A percentile compares a stretch with the other conserved stretches of the same genome.
phyloP scores from a whole-genome alignment of 2,329 filamentous ascomycete species.

The Phialophora expanda region DNA sequence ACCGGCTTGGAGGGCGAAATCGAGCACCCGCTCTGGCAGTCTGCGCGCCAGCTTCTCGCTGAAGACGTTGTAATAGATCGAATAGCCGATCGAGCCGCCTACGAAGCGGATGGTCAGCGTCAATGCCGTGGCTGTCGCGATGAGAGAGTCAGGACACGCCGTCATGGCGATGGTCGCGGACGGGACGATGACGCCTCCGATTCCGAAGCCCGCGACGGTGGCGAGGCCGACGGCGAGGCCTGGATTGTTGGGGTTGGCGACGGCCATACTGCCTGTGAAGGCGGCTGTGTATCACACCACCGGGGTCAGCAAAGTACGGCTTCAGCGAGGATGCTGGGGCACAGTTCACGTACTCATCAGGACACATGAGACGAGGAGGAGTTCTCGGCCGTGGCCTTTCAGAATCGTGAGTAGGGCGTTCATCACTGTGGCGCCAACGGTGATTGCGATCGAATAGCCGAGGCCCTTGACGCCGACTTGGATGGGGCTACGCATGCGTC shows the following conservation, averaged over 20 bases:
- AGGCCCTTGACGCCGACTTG: conserved; percentile 68
- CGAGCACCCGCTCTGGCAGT: conserved; percentile 18
- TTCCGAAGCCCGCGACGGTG: conserved; percentile 66
- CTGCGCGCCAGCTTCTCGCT: conserved; percentile 52
- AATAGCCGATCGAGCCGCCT: conserved; percentile 68
- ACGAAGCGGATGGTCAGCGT: conserved; percentile 72
- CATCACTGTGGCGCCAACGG: conserved; percentile 64
- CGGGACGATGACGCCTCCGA: conserved; percentile 71
- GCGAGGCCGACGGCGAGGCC: conserved; percentile 62
- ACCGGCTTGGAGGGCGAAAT: conserved; percentile 25
- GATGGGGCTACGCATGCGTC: conserved; percentile 62
- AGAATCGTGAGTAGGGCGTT: conserved; percentile 63
- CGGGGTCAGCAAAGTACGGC: conserved; percentile 39
- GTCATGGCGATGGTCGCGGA: conserved; percentile 71
- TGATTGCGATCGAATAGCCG: conserved; percentile 67
- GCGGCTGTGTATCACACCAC: conserved; percentile 50
- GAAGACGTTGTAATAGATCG: conserved; percentile 60
- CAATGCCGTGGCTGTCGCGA: conserved; percentile 70
- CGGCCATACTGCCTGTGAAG: conserved; percentile 25
- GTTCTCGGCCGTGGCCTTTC: conserved; percentile 62
- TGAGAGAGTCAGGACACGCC: conserved; percentile 70
- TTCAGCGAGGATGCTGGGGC: conserved; percentile 43
- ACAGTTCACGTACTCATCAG: conserved; percentile 66
- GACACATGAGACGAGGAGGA: conserved; percentile 64
- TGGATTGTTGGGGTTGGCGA: conserved; percentile 20